A percentile compares a stretch with the other conserved stretches of the same genome.
These are phyloP conservation scores for Kernera saxatilis DNA, from an alignment of 345 rosid genomes.

Conservation along the genomic window DNA sequence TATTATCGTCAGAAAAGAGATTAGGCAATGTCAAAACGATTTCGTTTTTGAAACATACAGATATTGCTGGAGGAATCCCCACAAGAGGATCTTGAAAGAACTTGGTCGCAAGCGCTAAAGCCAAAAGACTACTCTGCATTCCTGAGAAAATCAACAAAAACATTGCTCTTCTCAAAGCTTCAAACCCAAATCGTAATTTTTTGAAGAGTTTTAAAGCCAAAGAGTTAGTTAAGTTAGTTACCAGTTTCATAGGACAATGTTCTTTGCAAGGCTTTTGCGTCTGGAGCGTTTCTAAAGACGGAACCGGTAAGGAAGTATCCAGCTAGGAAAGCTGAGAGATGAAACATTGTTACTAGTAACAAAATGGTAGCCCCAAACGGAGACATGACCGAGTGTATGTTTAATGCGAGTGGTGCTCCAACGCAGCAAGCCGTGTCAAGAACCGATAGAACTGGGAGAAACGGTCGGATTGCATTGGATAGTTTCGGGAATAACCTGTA, in stretches of 20 bases:
- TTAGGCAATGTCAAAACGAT: not conserved
- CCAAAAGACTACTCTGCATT: constrained; percentile 98
- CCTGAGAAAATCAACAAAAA: constrained; percentile 39
- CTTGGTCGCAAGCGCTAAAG: constrained; percentile 83
- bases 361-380: constrained; percentile 58
- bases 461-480: constrained; percentile 57
- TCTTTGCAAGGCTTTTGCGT: constrained; percentile 69
- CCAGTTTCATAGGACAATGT: constrained; percentile 88
- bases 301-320: constrained; percentile 65
- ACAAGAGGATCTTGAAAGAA: constrained; percentile 95
- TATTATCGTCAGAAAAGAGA: not conserved
- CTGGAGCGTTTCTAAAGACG: constrained; percentile 48
- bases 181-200: not conserved
- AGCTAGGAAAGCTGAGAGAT: constrained; percentile 63
- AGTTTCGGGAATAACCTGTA: constrained; percentile 69
- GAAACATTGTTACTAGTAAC: constrained; percentile 54
- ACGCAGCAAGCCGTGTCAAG: constrained; percentile 82
- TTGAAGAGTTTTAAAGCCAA: not conserved
- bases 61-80: constrained; percentile 87
- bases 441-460: constrained; percentile 71
- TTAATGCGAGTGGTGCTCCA: constrained; percentile 89
- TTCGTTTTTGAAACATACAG: constrained; percentile 21
- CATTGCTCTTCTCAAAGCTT: not conserved
- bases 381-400: constrained; percentile 66
- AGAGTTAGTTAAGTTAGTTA: constrained; percentile 6